Conservation (phyloP, 2,329 filamentous ascomycete species). For the Seiridium cupressi region DNA sequence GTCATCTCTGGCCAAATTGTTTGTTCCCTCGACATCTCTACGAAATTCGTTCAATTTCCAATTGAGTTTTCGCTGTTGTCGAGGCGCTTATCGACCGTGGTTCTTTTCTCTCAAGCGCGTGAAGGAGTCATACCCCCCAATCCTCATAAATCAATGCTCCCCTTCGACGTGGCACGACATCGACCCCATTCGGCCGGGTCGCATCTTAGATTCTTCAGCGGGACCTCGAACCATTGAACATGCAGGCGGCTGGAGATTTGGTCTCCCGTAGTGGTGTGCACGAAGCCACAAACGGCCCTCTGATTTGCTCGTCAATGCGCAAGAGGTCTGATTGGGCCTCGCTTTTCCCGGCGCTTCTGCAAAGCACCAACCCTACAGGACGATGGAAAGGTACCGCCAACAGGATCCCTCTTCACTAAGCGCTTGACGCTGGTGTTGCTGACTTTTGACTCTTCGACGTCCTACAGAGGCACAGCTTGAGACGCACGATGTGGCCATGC, state of each 20-base stretch:
- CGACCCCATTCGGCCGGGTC: neutral
- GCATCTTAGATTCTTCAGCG: neutral
- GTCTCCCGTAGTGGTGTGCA: neutral
- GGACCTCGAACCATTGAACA: neutral
- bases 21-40: too few relatives aligned
- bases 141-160: too few relatives aligned
- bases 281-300: conserved; percentile 17
- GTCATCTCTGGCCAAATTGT: too few relatives aligned
- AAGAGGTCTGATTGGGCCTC: conserved; percentile 25
- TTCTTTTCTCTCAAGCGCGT: too few relatives aligned
- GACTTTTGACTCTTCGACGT: neutral
- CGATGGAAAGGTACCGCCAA: conserved; percentile 25
- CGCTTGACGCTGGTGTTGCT: neutral
- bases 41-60: too few relatives aligned
- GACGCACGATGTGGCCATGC: conserved; percentile 45
- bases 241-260: neutral
- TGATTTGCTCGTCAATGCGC: conserved; percentile 27
- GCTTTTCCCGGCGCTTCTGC: conserved; percentile 21
- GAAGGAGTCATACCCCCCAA: too few relatives aligned
- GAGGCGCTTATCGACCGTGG: too few relatives aligned
- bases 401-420: neutral
- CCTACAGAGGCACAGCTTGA: conserved; percentile 37
- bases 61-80: too few relatives aligned
- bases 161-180: neutral
- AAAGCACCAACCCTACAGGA: conserved; percentile 11